Evolutionary conservation across 352 stramenopile genomes (phyloP).

Genomic region (Pythium guiyangense): DNA sequence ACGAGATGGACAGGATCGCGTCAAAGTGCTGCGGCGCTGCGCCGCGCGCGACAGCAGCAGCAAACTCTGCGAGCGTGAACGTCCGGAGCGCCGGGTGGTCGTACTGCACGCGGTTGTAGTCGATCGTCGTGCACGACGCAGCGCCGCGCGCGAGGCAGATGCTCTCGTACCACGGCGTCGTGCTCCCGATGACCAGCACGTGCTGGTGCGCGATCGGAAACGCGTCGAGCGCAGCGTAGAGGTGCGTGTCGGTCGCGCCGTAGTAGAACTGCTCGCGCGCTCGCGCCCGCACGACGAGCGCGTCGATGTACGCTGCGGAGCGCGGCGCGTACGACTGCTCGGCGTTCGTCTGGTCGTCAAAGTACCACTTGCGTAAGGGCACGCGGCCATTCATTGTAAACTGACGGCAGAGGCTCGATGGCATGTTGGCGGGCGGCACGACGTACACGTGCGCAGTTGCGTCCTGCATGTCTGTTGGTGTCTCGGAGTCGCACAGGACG

Average conservation of each 20-base stretch:
- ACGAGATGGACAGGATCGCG: conserved; percentile 28
- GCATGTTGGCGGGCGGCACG: conserved; percentile 24
- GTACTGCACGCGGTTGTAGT: conserved; percentile 32
- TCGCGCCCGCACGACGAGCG: conserved; percentile 14
- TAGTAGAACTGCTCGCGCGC: conserved; percentile 20
- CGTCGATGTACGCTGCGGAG: conserved; percentile 23
- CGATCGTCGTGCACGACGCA: conserved; percentile 32
- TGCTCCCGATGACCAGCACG: conserved; percentile 36
- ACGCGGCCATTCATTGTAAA: conserved; percentile 32
- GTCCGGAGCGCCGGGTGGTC: conserved; percentile 26
- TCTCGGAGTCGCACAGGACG: conserved; percentile 12
- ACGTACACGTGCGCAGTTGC: conserved; percentile 1
- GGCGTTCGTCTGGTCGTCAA: conserved; percentile 31
- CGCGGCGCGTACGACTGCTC: conserved; percentile 23
- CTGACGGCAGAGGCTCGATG: conserved; percentile 19
- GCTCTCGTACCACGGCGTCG: conserved; percentile 31
- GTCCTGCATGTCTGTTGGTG: not conserved
- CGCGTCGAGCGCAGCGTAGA: conserved; percentile 21
- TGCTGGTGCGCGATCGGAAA: conserved; percentile 25
- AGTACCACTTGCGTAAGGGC: conserved; percentile 39
- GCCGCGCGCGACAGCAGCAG: conserved; percentile 3
- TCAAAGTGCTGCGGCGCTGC: conserved; percentile 17
- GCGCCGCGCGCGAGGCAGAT: conserved; percentile 27
- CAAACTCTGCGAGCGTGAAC: conserved; percentile 31
- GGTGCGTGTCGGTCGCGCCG: conserved; percentile 19